phyloP scores from a whole-genome alignment of 75 land plant species.

The Chamaecyparis obtusa region DNA sequence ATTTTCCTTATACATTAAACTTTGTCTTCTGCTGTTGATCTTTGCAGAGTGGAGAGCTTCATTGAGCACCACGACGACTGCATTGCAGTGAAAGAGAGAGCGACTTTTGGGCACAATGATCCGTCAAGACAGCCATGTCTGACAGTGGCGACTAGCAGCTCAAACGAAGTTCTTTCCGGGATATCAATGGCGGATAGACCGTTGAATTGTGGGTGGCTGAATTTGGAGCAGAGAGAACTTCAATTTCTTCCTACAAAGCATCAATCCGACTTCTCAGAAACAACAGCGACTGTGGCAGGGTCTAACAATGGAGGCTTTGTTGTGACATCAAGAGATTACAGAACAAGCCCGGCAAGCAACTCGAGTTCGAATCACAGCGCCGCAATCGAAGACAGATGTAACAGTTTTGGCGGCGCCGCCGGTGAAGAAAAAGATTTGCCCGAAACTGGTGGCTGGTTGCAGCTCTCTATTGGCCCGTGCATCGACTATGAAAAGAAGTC shows the following conservation, averaged over 20 bases:
- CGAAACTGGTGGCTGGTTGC: slow-evolving; percentile 5
- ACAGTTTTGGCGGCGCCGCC: not conserved
- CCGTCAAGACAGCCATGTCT: not conserved
- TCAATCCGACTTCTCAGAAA: not conserved
- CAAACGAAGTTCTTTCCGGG: not conserved
- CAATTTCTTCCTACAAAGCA: not conserved
- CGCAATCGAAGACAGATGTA: not conserved
- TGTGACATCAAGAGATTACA: not conserved
- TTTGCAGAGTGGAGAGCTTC: slow-evolving; percentile 42
- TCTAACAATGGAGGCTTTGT: not conserved
- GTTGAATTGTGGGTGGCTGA: not conserved
- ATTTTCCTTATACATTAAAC: not conserved
- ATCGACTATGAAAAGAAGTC: not conserved
- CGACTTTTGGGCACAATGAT: not conserved
- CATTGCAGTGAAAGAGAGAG: slow-evolving; percentile 11
- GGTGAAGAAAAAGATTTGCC: not conserved
- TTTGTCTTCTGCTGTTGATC: not conserved
- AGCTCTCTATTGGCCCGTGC: slow-evolving; percentile 32
- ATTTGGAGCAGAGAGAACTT: not conserved
- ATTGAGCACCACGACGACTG: slow-evolving; percentile 45
- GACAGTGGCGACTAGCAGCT: not conserved
- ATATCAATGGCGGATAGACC: not conserved
- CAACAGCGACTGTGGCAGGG: not conserved
- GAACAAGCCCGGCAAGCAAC: not conserved
- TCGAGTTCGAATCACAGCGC: slow-evolving; percentile 9